Percentiles rank a stretch among this genome's conserved stretches.
These are phyloP conservation scores for Moringa oleifera DNA, from an alignment of 345 rosid genomes.

Conservation along the genomic window DNA sequence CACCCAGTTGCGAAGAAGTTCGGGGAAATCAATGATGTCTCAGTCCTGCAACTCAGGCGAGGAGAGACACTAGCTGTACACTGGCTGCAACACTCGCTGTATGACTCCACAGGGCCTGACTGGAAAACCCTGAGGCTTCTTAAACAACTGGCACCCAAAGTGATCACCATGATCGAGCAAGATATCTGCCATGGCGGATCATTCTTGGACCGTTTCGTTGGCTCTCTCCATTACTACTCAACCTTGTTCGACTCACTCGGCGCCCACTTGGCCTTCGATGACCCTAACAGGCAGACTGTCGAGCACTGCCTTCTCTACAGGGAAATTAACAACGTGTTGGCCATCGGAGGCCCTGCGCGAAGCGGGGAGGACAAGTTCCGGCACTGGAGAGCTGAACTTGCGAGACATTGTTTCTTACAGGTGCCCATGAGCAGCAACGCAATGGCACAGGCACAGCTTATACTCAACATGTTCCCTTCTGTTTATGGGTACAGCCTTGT, in stretches of 20 bases:
- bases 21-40: constrained; percentile 42
- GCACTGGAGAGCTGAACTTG: constrained; percentile 52
- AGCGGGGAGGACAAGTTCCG: constrained; percentile 60
- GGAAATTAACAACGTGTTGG: constrained; percentile 62
- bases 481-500: constrained; percentile 55
- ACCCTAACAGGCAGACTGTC: constrained; percentile 33
- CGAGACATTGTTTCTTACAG: constrained; percentile 27
- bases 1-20: constrained; percentile 54
- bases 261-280: constrained; percentile 35
- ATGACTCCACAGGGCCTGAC: constrained; percentile 56
- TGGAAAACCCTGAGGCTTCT: constrained; percentile 50
- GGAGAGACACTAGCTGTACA: constrained; percentile 60
- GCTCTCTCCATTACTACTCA: constrained; percentile 58
- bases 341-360: constrained; percentile 61
- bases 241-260: constrained; percentile 60
- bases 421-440: constrained; percentile 57
- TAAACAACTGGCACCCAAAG: constrained; percentile 36
- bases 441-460: constrained; percentile 69
- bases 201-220: constrained; percentile 60
- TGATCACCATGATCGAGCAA: constrained; percentile 59
- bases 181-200: constrained; percentile 48
- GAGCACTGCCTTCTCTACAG: constrained; percentile 46
- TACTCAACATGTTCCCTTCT: constrained; percentile 57
- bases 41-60: constrained; percentile 23
- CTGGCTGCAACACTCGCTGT: constrained; percentile 62